Conservation (phyloP, 1,284 basidiomycete species). For the Hymenochaete sp. region DNA sequence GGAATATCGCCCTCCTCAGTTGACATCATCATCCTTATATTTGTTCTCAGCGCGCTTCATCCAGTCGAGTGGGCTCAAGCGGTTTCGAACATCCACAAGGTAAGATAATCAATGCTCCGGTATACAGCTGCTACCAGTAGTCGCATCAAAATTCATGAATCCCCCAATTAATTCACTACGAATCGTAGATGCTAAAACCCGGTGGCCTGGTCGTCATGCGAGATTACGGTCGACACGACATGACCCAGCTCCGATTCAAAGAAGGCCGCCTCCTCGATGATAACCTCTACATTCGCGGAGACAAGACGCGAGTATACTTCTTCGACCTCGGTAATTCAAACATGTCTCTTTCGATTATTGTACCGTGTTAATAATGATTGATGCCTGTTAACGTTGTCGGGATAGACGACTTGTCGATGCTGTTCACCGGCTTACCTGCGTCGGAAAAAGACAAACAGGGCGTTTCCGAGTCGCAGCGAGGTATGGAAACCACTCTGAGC, state of each 20-base stretch:
- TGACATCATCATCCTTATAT: conserved; percentile 89
- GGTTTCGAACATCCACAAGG: conserved; percentile 75
- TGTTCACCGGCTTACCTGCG: conserved; percentile 62
- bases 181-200: conserved; percentile 78
- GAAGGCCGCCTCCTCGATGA: conserved; percentile 81
- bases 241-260: conserved; percentile 92
- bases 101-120: conserved; percentile 26
- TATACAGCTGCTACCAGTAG: no score
- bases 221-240: conserved; percentile 93
- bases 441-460: conserved; percentile 30
- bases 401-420: conserved; percentile 70
- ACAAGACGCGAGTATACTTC: conserved; percentile 95
- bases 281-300: conserved; percentile 87
- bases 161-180: no score
- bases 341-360: conserved; percentile 1
- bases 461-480: no score
- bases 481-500: no score
- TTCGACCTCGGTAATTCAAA: conserved; percentile 65
- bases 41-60: conserved; percentile 91
- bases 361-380: no score
- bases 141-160: no score
- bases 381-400: neutral
- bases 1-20: conserved; percentile 58
- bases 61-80: conserved; percentile 88
- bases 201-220: conserved; percentile 80